Evolutionary conservation across 768 basidiomycete genomes (phyloP), one percentile per base, ranked within the genome.

Genomic region (Kondoa malvinella): DNA sequence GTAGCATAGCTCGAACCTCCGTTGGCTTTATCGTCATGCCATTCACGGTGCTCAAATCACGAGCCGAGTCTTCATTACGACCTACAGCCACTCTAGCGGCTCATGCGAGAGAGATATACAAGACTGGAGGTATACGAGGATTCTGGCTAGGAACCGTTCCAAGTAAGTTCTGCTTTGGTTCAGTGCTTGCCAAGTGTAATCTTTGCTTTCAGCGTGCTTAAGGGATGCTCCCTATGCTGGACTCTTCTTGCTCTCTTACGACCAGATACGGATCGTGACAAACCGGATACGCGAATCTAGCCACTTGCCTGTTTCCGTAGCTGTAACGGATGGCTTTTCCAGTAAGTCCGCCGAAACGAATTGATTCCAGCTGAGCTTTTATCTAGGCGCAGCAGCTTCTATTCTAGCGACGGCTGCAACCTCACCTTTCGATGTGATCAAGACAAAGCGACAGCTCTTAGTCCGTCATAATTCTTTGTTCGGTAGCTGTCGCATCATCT

Each of bases 391-490:
- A 8, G 8, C 40, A 8, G 40, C 40, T 50, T 50, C 58, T 14
- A 59, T 31, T 14, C 58, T 59, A 29, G 58, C 58, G 8, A 59
- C 58, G 4, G 27, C 58, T 8, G 40, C 40, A 8, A 50, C 40
- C 21, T 50, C 40, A 59, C 21, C 25, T 25, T 59, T 59, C 58
- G 58, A 59, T 59, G 30, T 59, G 27, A 59, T 59, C 58, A 59
- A 59, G 27, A 59, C 58, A 8, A 25, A 59, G 25, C 21, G 58
- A 14, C 58, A 59, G 27, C 27, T 59, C 4, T 14, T 31, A 59
- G 25, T 25, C 25, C 21, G 25, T 31, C 30, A 59, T 59, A 59
- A 4, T 25, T 59, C 58, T 14, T 14, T 31, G 12, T 31, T 59
- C 15, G 58, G 14, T 8, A 59, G 25, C 30, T 59, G 4, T 14